Percentiles rank a stretch among this genome's conserved stretches.
Evolutionary conservation across 2,329 filamentous ascomycete species (phyloP).

Genomic region (Penicillium capsulatum): DNA sequence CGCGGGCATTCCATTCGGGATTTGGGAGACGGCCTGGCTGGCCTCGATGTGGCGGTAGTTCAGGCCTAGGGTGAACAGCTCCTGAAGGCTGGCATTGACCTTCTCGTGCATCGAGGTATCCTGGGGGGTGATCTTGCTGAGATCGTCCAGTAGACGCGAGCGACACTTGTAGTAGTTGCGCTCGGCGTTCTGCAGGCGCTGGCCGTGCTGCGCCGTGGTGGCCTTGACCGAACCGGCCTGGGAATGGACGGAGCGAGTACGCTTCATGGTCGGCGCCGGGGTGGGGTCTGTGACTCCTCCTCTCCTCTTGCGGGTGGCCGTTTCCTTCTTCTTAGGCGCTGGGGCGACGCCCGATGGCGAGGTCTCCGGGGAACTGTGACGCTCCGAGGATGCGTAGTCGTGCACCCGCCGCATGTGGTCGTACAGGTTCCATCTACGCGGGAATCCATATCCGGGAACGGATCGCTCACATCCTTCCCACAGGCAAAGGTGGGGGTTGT

Average conservation of each 20-base stretch:
- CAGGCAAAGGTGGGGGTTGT: conserved; percentile 85
- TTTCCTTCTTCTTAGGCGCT: conserved; percentile 39
- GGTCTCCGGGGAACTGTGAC: conserved; percentile 41
- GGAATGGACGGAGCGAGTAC: conserved; percentile 39
- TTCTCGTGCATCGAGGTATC: conserved; percentile 42
- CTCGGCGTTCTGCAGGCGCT: conserved; percentile 42
- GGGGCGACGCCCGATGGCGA: conserved; percentile 29
- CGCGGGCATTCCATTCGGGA: conserved; percentile 32
- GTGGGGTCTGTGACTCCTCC: conserved; percentile 34
- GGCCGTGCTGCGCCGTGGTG: conserved; percentile 32
- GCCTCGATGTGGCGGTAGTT: conserved; percentile 43
- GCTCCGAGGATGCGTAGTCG: conserved; percentile 49
- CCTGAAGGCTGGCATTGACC: conserved; percentile 44
- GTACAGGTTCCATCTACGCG: conserved; percentile 88
- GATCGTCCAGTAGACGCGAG: conserved; percentile 37
- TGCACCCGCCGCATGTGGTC: conserved; percentile 98
- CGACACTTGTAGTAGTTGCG: conserved; percentile 43
- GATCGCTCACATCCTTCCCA: conserved; percentile 85
- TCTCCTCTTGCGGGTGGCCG: conserved; percentile 35
- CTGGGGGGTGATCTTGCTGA: conserved; percentile 38
- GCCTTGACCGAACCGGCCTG: conserved; percentile 35
- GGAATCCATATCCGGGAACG: conserved; percentile 79
- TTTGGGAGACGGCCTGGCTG: conserved; percentile 37
- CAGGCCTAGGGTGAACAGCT: conserved; percentile 41
- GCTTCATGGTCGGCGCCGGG: conserved; percentile 41